Evolutionary conservation across 176 grass and related monocot species (phyloP).

Genomic region (Triticum dicoccoides): DNA sequence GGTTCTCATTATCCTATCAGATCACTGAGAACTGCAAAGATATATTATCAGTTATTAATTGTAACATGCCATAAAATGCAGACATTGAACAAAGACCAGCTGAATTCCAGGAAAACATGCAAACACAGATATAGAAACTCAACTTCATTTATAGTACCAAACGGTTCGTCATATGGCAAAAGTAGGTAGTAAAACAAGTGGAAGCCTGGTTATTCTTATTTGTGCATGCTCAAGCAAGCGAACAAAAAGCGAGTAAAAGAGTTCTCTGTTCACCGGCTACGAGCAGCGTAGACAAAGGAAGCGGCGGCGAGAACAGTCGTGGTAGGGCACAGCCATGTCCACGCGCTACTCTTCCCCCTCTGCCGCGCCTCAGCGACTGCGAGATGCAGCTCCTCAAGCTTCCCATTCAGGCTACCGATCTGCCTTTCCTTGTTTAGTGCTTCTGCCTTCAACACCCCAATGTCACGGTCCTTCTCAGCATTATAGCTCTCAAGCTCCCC

Average conservation of each 20-base stretch:
- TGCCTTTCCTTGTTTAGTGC: background rate
- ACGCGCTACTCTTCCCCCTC: conserved; percentile 27
- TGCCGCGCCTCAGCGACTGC: conserved; percentile 34
- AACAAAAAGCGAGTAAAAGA: conserved; percentile 23
- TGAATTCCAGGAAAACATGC: background rate
- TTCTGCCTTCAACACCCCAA: conserved; percentile 25
- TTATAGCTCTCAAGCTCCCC: conserved; percentile 33
- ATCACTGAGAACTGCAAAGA: background rate
- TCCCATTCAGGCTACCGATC: conserved; percentile 27
- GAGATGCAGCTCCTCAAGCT: conserved; percentile 54
- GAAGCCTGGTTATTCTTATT: conserved; percentile 33
- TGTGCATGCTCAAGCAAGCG: conserved; percentile 31
- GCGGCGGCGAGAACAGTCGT: conserved; percentile 55
- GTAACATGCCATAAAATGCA: background rate
- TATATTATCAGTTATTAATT: background rate
- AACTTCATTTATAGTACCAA: conserved; percentile 35
- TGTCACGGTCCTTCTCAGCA: conserved; percentile 6
- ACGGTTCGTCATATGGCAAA: conserved; percentile 26
- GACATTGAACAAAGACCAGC: background rate
- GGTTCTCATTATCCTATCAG: background rate
- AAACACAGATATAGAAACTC: background rate
- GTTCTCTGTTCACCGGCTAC: conserved; percentile 47
- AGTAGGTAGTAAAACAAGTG: conserved; percentile 11
- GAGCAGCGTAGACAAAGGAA: conserved; percentile 67
- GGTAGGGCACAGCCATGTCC: conserved; percentile 64